Evolutionary conservation across 108 stramenopile genomes (phyloP).

Genomic region (Cyclotella baltica): DNA sequence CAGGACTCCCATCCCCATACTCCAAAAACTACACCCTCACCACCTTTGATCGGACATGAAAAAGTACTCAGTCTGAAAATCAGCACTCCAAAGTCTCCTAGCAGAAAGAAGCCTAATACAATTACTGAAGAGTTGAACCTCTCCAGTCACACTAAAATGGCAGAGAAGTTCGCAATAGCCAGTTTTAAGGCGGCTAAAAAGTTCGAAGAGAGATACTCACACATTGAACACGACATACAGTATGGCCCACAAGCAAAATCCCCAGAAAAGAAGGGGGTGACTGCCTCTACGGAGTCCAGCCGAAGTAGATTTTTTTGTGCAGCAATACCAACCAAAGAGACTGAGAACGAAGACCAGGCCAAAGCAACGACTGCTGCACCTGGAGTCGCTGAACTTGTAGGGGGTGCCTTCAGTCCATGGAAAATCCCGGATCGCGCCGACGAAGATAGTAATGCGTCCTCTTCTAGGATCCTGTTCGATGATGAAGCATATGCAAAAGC

Average conservation of each 20-base stretch:
- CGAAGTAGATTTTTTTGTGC: constrained; percentile 30
- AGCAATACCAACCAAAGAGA: background rate
- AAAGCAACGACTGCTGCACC: constrained; percentile 3
- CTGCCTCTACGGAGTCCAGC: background rate
- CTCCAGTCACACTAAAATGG: constrained; percentile 55
- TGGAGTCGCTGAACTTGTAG: constrained; percentile 43
- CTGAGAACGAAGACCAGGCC: background rate
- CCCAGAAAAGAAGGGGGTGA: constrained; percentile 2
- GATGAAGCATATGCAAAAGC: constrained; percentile 30
- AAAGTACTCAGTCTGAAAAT: constrained; percentile 35
- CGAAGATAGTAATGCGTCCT: constrained; percentile 41
- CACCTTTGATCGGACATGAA: background rate
- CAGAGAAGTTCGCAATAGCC: constrained; percentile 75
- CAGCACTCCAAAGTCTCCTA: constrained; percentile 38
- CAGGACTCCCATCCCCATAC: background rate
- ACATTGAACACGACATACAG: constrained; percentile 12
- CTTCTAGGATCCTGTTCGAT: constrained; percentile 27
- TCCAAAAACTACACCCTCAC: background rate
- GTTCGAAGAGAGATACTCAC: constrained; percentile 60
- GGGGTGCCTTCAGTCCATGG: constrained; percentile 61
- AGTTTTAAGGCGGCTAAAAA: constrained; percentile 70
- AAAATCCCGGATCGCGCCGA: constrained; percentile 49
- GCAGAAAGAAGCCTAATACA: constrained; percentile 39
- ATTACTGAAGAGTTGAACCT: constrained; percentile 48
- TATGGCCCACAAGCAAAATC: constrained; percentile 18